These are phyloP conservation scores for Isoetes taiwanensis DNA, from an alignment of 75 land plant species.

Conservation along the genomic window DNA sequence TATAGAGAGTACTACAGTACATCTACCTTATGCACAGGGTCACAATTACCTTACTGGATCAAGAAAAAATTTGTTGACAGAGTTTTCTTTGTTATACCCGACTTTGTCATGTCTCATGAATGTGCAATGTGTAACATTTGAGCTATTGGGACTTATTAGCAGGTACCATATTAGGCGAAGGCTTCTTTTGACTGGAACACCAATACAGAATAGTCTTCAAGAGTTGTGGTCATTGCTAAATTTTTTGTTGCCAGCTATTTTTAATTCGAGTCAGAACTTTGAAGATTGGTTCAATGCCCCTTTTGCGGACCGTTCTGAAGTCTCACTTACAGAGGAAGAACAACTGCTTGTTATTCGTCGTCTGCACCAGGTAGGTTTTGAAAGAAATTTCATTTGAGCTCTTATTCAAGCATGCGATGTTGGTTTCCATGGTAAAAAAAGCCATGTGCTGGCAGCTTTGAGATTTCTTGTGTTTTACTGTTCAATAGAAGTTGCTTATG, in stretches of 20 bases:
- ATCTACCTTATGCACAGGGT: no score
- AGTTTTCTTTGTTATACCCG: no score
- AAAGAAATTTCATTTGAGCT: not conserved
- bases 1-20: no score
- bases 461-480: not conserved
- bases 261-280: slow-evolving; percentile 85
- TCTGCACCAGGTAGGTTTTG: slow-evolving; percentile 61
- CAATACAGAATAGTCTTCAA: slow-evolving; percentile 93
- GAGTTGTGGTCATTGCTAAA: slow-evolving; percentile 93
- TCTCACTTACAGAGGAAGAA: slow-evolving; percentile 83
- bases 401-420: no score
- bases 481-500: not conserved
- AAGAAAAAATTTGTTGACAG: no score
- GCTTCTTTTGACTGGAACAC: slow-evolving; percentile 92
- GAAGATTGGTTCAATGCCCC: slow-evolving; percentile 99
- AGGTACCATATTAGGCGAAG: slow-evolving; percentile 81
- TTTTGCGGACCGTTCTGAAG: slow-evolving; percentile 75
- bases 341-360: slow-evolving; percentile 74
- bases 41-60: no score
- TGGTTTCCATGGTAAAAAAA: no score
- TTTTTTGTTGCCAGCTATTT: slow-evolving; percentile 83
- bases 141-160: slow-evolving; percentile 5
- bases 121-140: not conserved
- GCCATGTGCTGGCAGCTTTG: not conserved
- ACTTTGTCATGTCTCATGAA: no score